Percentiles rank a stretch among this genome's conserved stretches.
phyloP scores from a whole-genome alignment of 441 rosid species.

The Croton laevigatus region DNA sequence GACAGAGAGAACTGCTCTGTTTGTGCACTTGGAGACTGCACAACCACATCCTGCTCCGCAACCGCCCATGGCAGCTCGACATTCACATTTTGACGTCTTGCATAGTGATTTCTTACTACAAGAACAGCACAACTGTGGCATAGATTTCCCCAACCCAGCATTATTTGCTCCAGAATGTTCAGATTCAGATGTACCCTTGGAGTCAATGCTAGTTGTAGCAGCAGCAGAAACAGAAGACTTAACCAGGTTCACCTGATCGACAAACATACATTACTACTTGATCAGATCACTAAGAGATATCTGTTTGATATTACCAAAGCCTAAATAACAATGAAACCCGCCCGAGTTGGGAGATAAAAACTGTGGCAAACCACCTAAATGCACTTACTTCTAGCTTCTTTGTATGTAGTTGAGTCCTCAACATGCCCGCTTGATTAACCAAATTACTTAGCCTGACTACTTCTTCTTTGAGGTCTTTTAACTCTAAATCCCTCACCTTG shows the following conservation, averaged over 20 bases:
- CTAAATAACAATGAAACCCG: neutral
- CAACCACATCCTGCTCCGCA: slow-evolving; percentile 75
- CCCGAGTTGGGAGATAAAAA: neutral
- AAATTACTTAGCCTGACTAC: slow-evolving; percentile 50
- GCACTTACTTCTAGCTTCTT: slow-evolving; percentile 44
- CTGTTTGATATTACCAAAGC: neutral
- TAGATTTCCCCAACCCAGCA: slow-evolving; percentile 27
- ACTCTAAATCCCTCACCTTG: slow-evolving; percentile 56
- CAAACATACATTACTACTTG: slow-evolving; percentile 17
- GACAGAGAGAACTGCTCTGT: slow-evolving; percentile 35
- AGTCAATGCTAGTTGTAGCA: slow-evolving; percentile 35
- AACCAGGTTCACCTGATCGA: slow-evolving; percentile 39
- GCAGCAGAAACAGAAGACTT: slow-evolving; percentile 43
- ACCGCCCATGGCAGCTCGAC: slow-evolving; percentile 55
- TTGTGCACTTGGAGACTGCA: slow-evolving; percentile 61
- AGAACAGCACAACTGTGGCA: slow-evolving; percentile 56
- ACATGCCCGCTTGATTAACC: slow-evolving; percentile 53
- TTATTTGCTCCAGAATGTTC: slow-evolving; percentile 34
- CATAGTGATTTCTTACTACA: slow-evolving; percentile 75
- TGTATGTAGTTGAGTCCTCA: slow-evolving; percentile 38
- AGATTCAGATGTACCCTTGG: slow-evolving; percentile 26
- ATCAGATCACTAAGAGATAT: slow-evolving; percentile 6
- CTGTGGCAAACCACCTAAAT: slow-evolving; percentile 15
- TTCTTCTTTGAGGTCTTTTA: slow-evolving; percentile 72
- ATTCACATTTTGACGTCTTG: slow-evolving; percentile 71